Evolutionary conservation across 257 asterid genomes (phyloP), one percentile per base, ranked within the genome.

Genomic region (Buddleja alternifolia): DNA sequence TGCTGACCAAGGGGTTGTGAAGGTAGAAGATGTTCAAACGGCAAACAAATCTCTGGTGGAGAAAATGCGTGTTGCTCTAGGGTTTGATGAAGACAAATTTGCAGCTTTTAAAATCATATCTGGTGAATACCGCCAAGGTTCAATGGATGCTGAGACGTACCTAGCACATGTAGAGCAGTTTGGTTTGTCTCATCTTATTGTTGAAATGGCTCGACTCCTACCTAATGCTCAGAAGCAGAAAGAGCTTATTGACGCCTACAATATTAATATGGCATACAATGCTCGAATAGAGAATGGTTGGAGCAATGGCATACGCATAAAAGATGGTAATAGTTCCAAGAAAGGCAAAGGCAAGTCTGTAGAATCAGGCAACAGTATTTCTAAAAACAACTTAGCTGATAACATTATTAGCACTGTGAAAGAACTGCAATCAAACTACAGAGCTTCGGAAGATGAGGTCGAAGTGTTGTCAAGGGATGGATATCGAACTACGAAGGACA

Each of bases 171-270:
- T 78, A 11, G 93, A 85, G 71, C 93, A 91, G 84, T 94, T 83
- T 79, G 97, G 99, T 41, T 75, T 94, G 90, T 87, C 95, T 16
- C 95, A 94, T 83, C 97, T 94, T 56, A 90, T 91, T 75, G 75
- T 68, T 16, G 97, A 91, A 69, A 60, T 94, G 82, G 97, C 99
- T 61, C 81, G 85, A 57, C 88, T 91, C 54, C 84, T 90, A 40
- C 97, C 99, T 52, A 90, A 94, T 74, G 57, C 79, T 57, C 77
- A 67, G 81, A 94, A 88, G 84, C 97, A 94, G 84, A 84, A 74
- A 59, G 96, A 88, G 82, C 80, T 94, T 62, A 70, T 81, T 32
- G 95, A 94, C n/a, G 86, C 90, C n/a, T 85, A 87, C 73, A 85
- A 81, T 78, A 77, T 78, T 60, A 84, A 82, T 52, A 73, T 81